Percentiles rank a stretch among this genome's conserved stretches.
Evolutionary conservation across 305 asterid genomes (phyloP).

Genomic region (Fraxinus xanthoxyloides): DNA sequence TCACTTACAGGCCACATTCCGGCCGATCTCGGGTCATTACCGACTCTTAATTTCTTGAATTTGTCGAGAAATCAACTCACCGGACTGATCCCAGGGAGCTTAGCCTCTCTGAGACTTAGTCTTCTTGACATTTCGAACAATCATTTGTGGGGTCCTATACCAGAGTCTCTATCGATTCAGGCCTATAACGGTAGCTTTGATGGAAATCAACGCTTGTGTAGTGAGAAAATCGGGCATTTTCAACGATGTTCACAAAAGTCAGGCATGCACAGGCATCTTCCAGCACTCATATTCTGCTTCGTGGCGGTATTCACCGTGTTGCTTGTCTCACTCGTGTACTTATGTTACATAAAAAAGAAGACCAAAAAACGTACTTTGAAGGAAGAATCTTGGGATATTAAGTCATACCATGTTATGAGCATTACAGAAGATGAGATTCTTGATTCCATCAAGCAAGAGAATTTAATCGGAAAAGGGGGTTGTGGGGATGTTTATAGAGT

Average conservation of each 20-base stretch:
- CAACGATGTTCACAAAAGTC: constrained; percentile 44
- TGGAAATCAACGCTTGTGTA: constrained; percentile 71
- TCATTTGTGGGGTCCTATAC: constrained; percentile 65
- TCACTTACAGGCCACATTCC: constrained; percentile 64
- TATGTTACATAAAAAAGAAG: constrained; percentile 49
- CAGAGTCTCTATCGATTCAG: constrained; percentile 54
- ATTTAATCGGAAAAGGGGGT: constrained; percentile 87
- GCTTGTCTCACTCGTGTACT: constrained; percentile 37
- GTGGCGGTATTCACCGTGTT: constrained; percentile 37
- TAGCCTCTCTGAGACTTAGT: constrained; percentile 62
- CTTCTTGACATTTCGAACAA: constrained; percentile 77
- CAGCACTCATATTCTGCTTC: constrained; percentile 42
- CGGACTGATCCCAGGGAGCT: constrained; percentile 62
- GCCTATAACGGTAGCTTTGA: constrained; percentile 70
- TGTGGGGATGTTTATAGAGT: constrained; percentile 80
- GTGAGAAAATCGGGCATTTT: constrained; percentile 47
- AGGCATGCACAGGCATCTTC: constrained; percentile 33
- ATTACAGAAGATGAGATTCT: constrained; percentile 85
- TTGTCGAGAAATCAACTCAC: constrained; percentile 66
- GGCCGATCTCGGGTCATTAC: constrained; percentile 48
- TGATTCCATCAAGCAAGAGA: constrained; percentile 69
- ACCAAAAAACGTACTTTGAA: constrained; percentile 45
- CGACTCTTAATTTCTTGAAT: constrained; percentile 62
- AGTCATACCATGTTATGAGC: constrained; percentile 73
- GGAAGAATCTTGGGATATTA: constrained; percentile 74